Conservation (phyloP, 2,329 filamentous ascomycete genomes). For the Cordyceps javanica region DNA sequence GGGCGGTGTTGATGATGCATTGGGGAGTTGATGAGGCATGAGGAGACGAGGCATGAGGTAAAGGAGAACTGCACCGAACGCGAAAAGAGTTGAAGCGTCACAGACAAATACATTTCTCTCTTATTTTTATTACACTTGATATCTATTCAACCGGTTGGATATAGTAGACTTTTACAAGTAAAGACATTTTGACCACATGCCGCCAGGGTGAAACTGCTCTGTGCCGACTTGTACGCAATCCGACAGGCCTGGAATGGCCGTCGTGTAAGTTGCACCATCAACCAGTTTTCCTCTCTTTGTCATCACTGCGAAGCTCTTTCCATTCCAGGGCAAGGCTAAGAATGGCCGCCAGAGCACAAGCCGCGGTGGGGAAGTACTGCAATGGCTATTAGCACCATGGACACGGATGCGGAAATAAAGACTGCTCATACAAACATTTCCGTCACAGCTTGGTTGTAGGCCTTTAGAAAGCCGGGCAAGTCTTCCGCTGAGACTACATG, state of each 20-base stretch:
- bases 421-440: neutral
- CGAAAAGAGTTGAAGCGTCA: neutral
- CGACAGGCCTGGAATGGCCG: too few species aligned
- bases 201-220: neutral
- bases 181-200: neutral
- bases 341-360: neutral
- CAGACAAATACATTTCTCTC: neutral
- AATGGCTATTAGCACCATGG: too few species aligned
- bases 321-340: neutral
- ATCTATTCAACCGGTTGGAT: neutral
- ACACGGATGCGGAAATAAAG: too few species aligned
- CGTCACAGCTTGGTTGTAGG: conserved; percentile 4
- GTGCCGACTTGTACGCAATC: neutral
- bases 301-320: neutral
- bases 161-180: neutral
- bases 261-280: too few species aligned
- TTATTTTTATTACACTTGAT: neutral
- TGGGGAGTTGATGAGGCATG: neutral
- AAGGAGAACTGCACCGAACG: neutral
- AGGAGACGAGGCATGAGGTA: neutral
- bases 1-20: neutral
- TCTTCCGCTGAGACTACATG: neutral
- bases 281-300: too few species aligned
- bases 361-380: conserved; percentile 5
- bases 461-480: neutral